These are phyloP conservation scores for Fusarium poae DNA, from an alignment of 2,329 filamentous ascomycete species.

Conservation along the genomic window DNA sequence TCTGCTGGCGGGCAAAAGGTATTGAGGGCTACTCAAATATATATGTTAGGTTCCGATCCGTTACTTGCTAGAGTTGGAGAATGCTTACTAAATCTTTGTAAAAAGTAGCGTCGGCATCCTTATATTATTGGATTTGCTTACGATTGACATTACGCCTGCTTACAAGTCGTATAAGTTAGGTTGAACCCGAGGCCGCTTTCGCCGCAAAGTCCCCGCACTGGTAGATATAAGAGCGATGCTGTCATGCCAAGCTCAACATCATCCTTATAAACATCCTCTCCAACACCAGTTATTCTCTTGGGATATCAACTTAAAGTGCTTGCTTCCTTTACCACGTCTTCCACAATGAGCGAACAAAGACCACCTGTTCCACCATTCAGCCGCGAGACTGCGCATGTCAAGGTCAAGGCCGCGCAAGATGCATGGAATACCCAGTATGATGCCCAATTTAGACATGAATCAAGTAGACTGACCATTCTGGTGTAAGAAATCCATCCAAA, in stretches of 20 bases:
- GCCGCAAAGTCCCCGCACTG: conserved; percentile 17
- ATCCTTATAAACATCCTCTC: not conserved
- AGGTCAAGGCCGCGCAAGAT: conserved; percentile 87
- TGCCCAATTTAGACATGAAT: not conserved
- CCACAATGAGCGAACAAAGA: conserved; percentile 36
- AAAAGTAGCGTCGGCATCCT: no score
- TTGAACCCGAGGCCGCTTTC: not conserved
- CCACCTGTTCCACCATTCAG: conserved; percentile 79
- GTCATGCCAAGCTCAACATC: not conserved
- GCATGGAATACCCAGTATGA: conserved; percentile 82
- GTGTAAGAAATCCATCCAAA: conserved; percentile 69
- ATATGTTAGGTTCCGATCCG: not conserved
- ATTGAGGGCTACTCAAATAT: not conserved
- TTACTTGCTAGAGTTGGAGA: not conserved
- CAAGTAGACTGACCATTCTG: not conserved
- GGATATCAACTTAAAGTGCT: not conserved
- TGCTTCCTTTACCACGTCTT: not conserved
- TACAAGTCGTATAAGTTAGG: not conserved
- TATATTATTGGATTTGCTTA: no score
- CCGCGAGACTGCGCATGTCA: conserved; percentile 74
- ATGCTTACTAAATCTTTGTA: not conserved
- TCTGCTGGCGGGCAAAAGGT: not conserved
- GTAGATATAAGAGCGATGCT: not conserved
- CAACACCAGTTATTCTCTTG: not conserved
- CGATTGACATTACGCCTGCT: no score